These are phyloP conservation scores for Phytopythium helicoides DNA, from an alignment of 352 stramenopile species.

Conservation along the genomic window DNA sequence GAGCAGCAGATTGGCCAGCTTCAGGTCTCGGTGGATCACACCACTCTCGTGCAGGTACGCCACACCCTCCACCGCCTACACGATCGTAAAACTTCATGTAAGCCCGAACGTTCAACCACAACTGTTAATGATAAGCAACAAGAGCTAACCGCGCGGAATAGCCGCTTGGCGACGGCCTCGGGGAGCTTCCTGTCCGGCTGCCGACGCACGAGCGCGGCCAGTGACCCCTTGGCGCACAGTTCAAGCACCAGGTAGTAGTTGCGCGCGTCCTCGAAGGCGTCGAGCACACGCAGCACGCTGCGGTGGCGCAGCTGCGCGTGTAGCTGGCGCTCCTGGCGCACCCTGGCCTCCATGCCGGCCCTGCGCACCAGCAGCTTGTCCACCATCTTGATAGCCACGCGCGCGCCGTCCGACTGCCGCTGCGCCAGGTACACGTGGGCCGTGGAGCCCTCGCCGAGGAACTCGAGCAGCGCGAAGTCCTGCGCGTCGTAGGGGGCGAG, in stretches of 20 bases:
- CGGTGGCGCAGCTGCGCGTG: slow-evolving; percentile 56
- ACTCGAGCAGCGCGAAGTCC: slow-evolving; percentile 72
- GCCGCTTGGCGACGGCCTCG: slow-evolving; percentile 36
- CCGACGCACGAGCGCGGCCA: slow-evolving; percentile 39
- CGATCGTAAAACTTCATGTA: no score
- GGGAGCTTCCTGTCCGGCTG: slow-evolving; percentile 34
- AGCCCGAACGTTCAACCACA: no score
- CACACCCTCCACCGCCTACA: slow-evolving; percentile 41
- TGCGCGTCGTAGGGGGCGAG: slow-evolving; percentile 10
- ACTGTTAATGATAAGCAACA: no score
- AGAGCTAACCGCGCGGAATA: slow-evolving; percentile 68
- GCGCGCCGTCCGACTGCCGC: slow-evolving; percentile 10
- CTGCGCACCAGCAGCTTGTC: slow-evolving; percentile 73
- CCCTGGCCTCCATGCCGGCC: slow-evolving; percentile 51
- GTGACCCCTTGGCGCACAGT: slow-evolving; percentile 49
- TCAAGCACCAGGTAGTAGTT: slow-evolving; percentile 81
- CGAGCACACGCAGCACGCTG: slow-evolving; percentile 42
- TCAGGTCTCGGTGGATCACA: slow-evolving; percentile 78
- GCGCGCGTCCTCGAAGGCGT: slow-evolving; percentile 70
- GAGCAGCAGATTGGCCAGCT: slow-evolving; percentile 74
- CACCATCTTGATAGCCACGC: slow-evolving; percentile 81
- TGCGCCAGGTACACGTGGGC: slow-evolving; percentile 76
- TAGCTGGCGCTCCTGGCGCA: slow-evolving; percentile 70
- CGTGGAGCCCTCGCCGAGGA: slow-evolving; percentile 72
- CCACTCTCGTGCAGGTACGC: slow-evolving; percentile 54